These are phyloP conservation scores for Mycena polygramma DNA, from an alignment of 768 basidiomycete genomes.

Conservation along the genomic window DNA sequence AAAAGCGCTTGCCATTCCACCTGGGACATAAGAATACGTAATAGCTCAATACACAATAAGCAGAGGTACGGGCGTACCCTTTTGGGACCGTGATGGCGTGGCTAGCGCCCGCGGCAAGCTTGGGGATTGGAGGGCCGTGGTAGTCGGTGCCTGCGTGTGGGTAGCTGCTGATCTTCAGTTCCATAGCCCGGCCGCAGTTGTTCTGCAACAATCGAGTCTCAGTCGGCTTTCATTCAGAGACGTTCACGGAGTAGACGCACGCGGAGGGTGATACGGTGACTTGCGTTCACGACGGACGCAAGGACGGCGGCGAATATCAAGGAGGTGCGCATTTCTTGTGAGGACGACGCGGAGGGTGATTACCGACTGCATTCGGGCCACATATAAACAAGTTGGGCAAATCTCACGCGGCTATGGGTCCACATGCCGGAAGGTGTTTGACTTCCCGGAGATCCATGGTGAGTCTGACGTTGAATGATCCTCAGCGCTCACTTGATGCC, in stretches of 20 bases:
- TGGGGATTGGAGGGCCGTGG: constrained; percentile 14
- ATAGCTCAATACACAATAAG: no score
- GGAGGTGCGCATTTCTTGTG: background rate
- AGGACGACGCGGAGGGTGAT: no score
- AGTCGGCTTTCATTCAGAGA: background rate
- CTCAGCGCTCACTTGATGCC: no score
- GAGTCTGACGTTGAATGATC: no score
- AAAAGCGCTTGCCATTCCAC: no score
- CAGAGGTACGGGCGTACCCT: background rate
- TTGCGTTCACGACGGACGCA: background rate
- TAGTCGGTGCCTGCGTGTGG: constrained; percentile 19
- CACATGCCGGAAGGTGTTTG: no score
- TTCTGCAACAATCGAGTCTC: constrained; percentile 3
- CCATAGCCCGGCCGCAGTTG: constrained; percentile 23
- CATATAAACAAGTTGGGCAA: no score
- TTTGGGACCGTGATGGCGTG: background rate
- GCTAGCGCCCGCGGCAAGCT: background rate
- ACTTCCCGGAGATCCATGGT: no score
- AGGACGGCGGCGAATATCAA: background rate
- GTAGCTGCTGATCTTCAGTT: constrained; percentile 20
- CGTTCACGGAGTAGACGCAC: background rate
- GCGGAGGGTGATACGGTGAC: constrained; percentile 17
- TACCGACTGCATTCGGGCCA: no score
- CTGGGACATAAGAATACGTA: no score
- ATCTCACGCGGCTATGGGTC: no score